Base-by-base conservation (phyloP, 345 rosid species). In the Trapa incisa region DNA sequence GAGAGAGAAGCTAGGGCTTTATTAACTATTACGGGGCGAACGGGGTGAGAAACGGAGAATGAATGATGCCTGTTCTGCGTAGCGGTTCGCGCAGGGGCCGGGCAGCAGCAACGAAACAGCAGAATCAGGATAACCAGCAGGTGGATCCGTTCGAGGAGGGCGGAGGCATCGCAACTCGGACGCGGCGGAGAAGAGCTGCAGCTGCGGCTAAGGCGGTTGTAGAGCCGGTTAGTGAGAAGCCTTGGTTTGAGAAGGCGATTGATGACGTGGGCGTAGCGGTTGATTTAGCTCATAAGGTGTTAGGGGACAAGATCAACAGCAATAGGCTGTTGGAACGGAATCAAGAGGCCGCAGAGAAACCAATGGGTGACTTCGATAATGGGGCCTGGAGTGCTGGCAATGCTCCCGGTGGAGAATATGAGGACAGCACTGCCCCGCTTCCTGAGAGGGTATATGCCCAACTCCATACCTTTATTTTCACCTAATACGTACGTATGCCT, bases 11-110 rank as follows among this genome's bases (percentile, higher is more conserved):
- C 13, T 42, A 37, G n/a, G 64, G 11, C 13, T 65, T 53, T 37
- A 22, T 53, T 37, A 22, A 58, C 13, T 52, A 41, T 41, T 52
- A 1, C 57, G 57, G 22, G 57, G 57, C 29, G 7, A 52, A 52
- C n/a, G 32, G 57, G 32, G 17, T 52, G 57, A 52, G 57, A 52
- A 52, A 15, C 65, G 65, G 65, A 79, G 72, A 47, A 79, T 79
- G 83, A 79, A 71, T 67, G 74, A 79, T 79, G 83, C 83, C 83
- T 69, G 80, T 71, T 54, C 72, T 72, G 76, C 78, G 78, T 79
- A 54, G 74, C 38, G 78, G 72, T 68, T 65, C 60, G 53, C 80
- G 78, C 71, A 71, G 73, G 65, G 80, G 79, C 67, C 52, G 57
- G 53, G 75, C 71, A 14, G 57, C 71, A 63, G 42, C 65, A 63